Base-by-base conservation (phyloP, 176 grass and related monocot species). In the Hsuehochloa calcarea region DNA sequence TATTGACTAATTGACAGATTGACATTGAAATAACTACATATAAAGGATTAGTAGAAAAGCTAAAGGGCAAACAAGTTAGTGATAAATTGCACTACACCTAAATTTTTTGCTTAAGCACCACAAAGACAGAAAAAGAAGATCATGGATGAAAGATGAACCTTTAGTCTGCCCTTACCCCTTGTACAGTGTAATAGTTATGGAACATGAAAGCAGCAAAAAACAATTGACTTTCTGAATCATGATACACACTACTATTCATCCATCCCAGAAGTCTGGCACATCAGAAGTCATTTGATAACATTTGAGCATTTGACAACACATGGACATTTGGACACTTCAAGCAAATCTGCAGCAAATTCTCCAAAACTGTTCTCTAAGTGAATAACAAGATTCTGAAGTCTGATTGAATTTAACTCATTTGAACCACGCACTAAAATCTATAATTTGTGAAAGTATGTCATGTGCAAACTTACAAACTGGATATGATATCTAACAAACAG, bases 251-350 rank as follows among this genome's bases (percentile, higher is more conserved):
- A 58, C 49, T 6, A 85, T 34, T 81, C 68, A 85, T 23, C 62
- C 47, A 76, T 76, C 73, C 62, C 35, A 17, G 23, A 86, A 71
- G 3, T 47, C n/a, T 63, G 76, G n/a, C 56, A 86, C n/a, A 73
- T 49, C 14, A 3, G 25, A 49, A 13, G 22, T 20, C 52, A 79
- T 62, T 72, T 71, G 26, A 79, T 10, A 79, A 49, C 65, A 65
- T 79, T 78, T 63, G 13, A 79, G 59, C 52, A 79, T 64, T 79
- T 64, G 22, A 79, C 22, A 47, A 17, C 14, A 15, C 22, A 45
- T 78, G 74, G 39, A 79, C 35, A 62, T 17, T 75, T 65, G 74
- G 39, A 79, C 35, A 62, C 34, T 75, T 65, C 12, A 70, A 88
- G 41, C 2, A 52, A 70, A 2, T 52, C n/a, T 65, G 39, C 64